A percentile compares a stretch with the other conserved stretches of the same genome.
Evolutionary conservation across 108 stramenopile species (phyloP).

Genomic region (Conticribra weissflogii): DNA sequence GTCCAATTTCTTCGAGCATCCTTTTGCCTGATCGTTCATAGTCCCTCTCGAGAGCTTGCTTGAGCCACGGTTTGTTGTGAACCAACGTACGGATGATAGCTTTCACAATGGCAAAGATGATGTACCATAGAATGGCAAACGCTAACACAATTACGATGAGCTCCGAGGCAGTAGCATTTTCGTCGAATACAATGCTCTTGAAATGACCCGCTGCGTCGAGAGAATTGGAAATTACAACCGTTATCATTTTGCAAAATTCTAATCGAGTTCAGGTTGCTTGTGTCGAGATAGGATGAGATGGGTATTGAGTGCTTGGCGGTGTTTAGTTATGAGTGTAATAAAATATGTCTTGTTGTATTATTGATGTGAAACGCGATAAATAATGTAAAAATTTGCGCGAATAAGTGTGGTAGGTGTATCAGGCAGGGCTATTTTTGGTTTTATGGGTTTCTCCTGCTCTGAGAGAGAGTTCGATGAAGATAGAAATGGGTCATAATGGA

Average conservation of each 20-base stretch:
- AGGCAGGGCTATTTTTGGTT: too few species aligned
- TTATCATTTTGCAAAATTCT: neutral
- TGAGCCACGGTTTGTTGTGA: constrained; percentile 35
- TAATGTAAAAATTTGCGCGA: too few species aligned
- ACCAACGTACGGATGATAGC: constrained; percentile 15
- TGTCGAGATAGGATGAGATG: too few species aligned
- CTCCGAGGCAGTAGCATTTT: neutral
- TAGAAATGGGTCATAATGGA: too few species aligned
- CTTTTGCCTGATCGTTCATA: constrained; percentile 28
- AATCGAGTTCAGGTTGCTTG: too few species aligned
- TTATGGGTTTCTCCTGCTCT: too few species aligned
- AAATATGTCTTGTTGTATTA: too few species aligned
- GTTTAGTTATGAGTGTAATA: too few species aligned
- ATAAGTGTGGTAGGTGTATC: too few species aligned
- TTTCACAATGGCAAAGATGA: constrained; percentile 13
- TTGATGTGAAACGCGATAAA: too few species aligned
- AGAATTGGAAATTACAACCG: neutral
- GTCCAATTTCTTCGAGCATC: constrained; percentile 9
- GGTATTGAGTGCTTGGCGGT: too few species aligned
- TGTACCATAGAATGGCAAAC: constrained; percentile 33
- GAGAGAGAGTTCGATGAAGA: too few species aligned
- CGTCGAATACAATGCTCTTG: constrained; percentile 2
- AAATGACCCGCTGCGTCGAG: neutral
- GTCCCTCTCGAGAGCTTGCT: constrained; percentile 32
- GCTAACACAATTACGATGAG: constrained; percentile 16